phyloP scores from a whole-genome alignment of 768 basidiomycete genomes.

The Naematelia encephala region DNA sequence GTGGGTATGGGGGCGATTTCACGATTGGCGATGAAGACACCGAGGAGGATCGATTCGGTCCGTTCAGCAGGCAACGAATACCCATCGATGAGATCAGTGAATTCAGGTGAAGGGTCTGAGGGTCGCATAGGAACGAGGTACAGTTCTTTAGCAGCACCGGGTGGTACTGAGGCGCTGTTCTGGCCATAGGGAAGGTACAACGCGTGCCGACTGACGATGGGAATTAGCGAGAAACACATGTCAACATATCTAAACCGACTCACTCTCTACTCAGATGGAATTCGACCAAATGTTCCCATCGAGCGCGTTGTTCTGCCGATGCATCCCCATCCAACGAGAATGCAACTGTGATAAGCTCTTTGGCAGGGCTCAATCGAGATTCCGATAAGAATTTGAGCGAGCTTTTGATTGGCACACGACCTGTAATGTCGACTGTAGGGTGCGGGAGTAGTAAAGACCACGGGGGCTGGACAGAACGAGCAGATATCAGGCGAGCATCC shows the following conservation, averaged over 20 bases:
- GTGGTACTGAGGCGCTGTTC: conserved; percentile 17
- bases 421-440: conserved; percentile 31
- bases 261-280: conserved; percentile 40
- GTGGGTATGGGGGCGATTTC: neutral
- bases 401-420: conserved; percentile 34
- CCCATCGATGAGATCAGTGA: conserved; percentile 45
- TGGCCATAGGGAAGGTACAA: conserved; percentile 35
- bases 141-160: conserved; percentile 38
- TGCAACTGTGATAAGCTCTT: conserved; percentile 41
- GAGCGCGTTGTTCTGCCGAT: conserved; percentile 16
- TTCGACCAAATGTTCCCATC: conserved; percentile 32
- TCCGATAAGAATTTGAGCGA: conserved; percentile 35
- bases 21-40: conserved; percentile 31
- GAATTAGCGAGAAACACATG: conserved; percentile 5
- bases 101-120: conserved; percentile 34
- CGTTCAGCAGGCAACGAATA: conserved; percentile 29
- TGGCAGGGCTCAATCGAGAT: conserved; percentile 26
- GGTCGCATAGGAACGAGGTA: conserved; percentile 46
- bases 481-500: conserved; percentile 13
- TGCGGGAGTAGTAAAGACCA: conserved; percentile 37
- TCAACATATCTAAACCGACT: conserved; percentile 13
- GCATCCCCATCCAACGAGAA: conserved; percentile 28
- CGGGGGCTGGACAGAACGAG: conserved; percentile 6
- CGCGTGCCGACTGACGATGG: conserved; percentile 45
- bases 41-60: conserved; percentile 29